phyloP scores from a whole-genome alignment of 768 basidiomycete species.

The Kwoniella heveanensis region DNA sequence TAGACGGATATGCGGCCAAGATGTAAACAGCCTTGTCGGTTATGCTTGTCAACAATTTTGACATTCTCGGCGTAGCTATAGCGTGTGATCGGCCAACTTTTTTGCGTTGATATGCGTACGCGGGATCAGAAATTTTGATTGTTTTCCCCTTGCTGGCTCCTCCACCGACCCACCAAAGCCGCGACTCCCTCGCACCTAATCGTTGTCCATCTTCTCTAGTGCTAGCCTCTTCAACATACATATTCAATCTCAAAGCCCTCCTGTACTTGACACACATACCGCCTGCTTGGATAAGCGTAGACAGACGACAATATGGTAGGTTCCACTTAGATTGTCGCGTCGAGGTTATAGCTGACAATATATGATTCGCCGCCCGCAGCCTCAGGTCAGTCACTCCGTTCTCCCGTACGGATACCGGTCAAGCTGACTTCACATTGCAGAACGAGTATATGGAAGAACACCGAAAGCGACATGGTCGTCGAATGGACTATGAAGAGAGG shows the following conservation, averaged over 20 bases:
- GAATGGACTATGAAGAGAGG: constrained; percentile 92
- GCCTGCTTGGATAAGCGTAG: not conserved
- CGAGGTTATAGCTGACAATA: constrained; percentile 15
- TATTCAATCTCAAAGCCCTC: too few species aligned
- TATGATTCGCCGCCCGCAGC: constrained; percentile 21
- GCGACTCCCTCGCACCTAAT: not conserved
- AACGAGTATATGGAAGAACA: constrained; percentile 99
- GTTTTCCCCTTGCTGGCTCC: not conserved
- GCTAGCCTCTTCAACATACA: too few species aligned
- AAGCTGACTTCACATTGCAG: constrained; percentile 58
- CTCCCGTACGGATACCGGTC: not conserved
- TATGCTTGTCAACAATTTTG: constrained; percentile 1
- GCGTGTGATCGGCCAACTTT: constrained; percentile 1
- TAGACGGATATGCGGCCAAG: too few species aligned
- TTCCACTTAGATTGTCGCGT: not conserved
- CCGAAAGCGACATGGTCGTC: constrained; percentile 92
- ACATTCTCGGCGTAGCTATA: constrained; percentile 1
- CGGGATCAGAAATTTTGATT: constrained; percentile 24
- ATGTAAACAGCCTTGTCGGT: not conserved
- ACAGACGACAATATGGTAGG: constrained; percentile 36
- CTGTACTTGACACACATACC: not conserved
- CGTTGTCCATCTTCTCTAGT: not conserved
- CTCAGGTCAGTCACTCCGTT: constrained; percentile 38
- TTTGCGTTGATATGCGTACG: not conserved
- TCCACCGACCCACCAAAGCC: not conserved